Percentiles rank a stretch among this genome's conserved stretches.
phyloP scores from a whole-genome alignment of 2,329 filamentous ascomycete species.

The Coniochaeta prunicola region DNA sequence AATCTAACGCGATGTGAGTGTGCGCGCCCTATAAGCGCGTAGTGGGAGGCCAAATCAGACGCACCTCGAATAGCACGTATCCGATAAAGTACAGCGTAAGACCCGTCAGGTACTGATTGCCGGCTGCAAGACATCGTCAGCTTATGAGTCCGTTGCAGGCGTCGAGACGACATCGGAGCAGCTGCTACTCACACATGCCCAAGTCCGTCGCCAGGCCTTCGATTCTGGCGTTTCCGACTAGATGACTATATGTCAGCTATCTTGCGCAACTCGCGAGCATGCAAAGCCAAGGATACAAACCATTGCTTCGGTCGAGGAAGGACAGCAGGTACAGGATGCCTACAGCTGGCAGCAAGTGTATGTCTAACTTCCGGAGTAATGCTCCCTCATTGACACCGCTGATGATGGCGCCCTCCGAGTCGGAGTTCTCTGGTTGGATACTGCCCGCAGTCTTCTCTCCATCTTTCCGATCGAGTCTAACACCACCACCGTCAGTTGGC shows the following conservation, averaged over 20 bases:
- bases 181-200: conserved; percentile 40
- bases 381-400: conserved; percentile 42
- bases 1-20: conserved; percentile 26
- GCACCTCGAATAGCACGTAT: conserved; percentile 49
- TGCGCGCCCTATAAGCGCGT: not conserved
- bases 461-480: not conserved
- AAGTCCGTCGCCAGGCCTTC: conserved; percentile 46
- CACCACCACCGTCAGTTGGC: not conserved
- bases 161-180: conserved; percentile 10
- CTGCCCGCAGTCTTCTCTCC: not conserved
- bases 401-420: not conserved
- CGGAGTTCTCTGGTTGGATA: not conserved
- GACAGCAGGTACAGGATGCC: conserved; percentile 48
- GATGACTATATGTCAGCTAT: conserved; percentile 16
- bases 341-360: conserved; percentile 43
- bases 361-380: conserved; percentile 50
- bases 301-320: conserved; percentile 50
- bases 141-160: not conserved
- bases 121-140: conserved; percentile 32
- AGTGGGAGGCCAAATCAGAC: not conserved
- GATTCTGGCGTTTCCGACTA: conserved; percentile 52
- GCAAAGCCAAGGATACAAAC: conserved; percentile 25
- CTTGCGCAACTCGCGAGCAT: conserved; percentile 22
- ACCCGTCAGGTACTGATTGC: conserved; percentile 57
- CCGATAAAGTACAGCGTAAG: conserved; percentile 60